Conservation (phyloP, 768 basidiomycete genomes). For the Tricholomella constricta region DNA sequence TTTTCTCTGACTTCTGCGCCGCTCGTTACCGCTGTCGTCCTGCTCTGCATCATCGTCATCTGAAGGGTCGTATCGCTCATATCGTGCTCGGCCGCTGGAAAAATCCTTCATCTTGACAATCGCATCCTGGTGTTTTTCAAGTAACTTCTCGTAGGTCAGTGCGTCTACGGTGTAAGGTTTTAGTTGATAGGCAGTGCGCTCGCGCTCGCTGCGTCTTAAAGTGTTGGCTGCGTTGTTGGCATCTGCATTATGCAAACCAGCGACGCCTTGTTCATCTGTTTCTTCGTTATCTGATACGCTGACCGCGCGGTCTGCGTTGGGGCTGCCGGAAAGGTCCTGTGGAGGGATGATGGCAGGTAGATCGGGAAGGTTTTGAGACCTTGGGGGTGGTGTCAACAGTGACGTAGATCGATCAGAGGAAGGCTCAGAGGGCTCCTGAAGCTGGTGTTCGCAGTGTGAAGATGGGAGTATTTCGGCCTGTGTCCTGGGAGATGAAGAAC, state of each 20-base stretch:
- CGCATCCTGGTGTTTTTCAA: constrained; percentile 64
- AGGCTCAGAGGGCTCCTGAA: not conserved
- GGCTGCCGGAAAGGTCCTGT: not conserved
- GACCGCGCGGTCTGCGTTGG: not conserved
- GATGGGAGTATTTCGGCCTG: not conserved
- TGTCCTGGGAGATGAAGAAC: not conserved
- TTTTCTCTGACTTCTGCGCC: not conserved
- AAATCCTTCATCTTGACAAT: constrained; percentile 45
- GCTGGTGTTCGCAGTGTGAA: not conserved
- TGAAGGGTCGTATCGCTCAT: constrained; percentile 26
- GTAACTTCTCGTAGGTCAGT: constrained; percentile 48
- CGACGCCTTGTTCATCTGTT: not conserved
- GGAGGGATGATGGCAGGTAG: not conserved
- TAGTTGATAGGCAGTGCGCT: constrained; percentile 54
- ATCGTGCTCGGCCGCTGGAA: constrained; percentile 12
- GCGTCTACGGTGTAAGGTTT: constrained; percentile 65
- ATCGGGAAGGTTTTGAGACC: not conserved
- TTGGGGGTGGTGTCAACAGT: not conserved
- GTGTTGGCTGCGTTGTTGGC: constrained; percentile 12
- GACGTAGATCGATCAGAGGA: not conserved
- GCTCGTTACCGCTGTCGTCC: constrained; percentile 18
- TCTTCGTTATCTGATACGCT: not conserved
- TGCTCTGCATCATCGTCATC: constrained; percentile 27
- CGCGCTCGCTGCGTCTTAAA: constrained; percentile 56
- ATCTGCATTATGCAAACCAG: not conserved